Evolutionary conservation across 805 yeast species (phyloP), one percentile per base, ranked within the genome.

Genomic region (Yarrowia deformans): DNA sequence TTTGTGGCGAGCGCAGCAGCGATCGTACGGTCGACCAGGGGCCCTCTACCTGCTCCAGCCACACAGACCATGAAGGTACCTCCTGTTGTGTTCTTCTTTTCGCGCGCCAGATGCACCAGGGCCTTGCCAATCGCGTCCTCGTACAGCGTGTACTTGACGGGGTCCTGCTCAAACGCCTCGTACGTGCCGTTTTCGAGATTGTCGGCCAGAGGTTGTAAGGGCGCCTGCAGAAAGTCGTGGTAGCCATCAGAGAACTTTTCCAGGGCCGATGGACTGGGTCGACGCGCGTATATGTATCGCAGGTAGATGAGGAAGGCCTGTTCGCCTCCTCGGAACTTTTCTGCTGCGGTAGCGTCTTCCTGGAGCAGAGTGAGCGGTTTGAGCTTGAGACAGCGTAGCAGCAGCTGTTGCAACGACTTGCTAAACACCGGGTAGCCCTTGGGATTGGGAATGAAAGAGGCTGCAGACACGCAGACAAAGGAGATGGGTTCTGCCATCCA

Each of bases 41-140:
- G 93, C 0, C 98, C 98, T 55, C 92, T 80, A 0, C 98, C 98
- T 0, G 97, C 95, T 0, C 98, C 98, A 2, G 90, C 87, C 1
- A 93, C 83, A 4, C 90, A 82, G 9, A 90, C 79, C 12, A 46
- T 19, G 7, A 37, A 63, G 2, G 68, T 23, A 4, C 29, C 29
- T 1, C 34, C 45, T 0, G 39, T 46, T 1, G 34, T 14, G 3
- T 32, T 19, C 18, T 45, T 68, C 10, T 48, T 39, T 13, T 50
- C 37, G 1, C 37, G 40, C 0, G 29, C 37, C n/a, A 60, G 32
- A 14, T 45, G 66, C 19, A 45, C 18, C 14, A 60, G 52, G 1
- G 66, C 66, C 48, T 63, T 63, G 0, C 93, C 91, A 52, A 90
- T 85, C 0, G 97, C 97, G 35, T 79, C 73, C 70, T 84, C 88